Evolutionary conservation across 2,329 filamentous ascomycete species (phyloP).

Genomic region (Sarocladiaceae sp.): DNA sequence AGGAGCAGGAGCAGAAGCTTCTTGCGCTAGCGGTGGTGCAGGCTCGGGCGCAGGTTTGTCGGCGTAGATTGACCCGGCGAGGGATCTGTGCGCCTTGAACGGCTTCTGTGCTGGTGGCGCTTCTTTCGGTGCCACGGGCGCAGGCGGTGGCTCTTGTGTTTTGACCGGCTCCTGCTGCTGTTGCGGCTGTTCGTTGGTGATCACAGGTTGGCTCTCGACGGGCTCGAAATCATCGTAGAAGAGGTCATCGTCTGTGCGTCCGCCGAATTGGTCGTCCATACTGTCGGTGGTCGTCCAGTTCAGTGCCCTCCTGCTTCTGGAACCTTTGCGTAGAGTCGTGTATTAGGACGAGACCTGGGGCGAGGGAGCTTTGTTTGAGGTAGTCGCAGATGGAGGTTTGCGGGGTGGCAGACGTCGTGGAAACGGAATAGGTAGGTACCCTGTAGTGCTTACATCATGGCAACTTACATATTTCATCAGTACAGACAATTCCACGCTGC

Average conservation of each 20-base stretch:
- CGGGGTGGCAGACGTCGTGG: no score
- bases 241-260: conserved; percentile 58
- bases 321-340: no score
- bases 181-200: conserved; percentile 13
- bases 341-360: no score
- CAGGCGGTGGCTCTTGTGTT: conserved; percentile 12
- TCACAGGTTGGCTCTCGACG: conserved; percentile 33
- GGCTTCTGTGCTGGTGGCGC: conserved; percentile 11
- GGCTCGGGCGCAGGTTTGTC: conserved; percentile 21
- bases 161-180: conserved; percentile 13
- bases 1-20: background rate
- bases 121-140: conserved; percentile 11
- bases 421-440: no score
- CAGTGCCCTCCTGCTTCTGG: no score
- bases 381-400: no score
- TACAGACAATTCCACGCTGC: no score
- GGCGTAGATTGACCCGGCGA: conserved; percentile 28
- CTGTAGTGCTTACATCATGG: no score
- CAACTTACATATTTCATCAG: no score
- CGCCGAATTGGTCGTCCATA: conserved; percentile 60
- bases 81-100: conserved; percentile 16
- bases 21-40: background rate
- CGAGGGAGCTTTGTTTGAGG: no score
- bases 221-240: conserved; percentile 61
- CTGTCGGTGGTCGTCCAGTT: conserved; percentile 2